These are phyloP conservation scores for Podaxis rugospora DNA, from an alignment of 768 basidiomycete species.

Conservation along the genomic window DNA sequence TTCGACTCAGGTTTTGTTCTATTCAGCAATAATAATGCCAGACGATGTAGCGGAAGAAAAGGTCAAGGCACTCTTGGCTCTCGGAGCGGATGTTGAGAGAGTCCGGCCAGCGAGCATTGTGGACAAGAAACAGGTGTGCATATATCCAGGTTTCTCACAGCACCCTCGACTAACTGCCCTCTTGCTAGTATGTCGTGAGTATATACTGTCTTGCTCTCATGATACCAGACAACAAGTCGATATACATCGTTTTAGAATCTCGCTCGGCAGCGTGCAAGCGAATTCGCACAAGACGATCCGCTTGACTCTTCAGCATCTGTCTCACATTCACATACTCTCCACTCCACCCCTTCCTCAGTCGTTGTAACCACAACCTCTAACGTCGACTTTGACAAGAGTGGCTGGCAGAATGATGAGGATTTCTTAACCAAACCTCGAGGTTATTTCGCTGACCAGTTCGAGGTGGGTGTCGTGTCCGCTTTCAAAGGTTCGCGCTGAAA, in stretches of 20 bases:
- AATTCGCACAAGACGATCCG: slow-evolving; percentile 54
- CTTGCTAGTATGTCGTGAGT: slow-evolving; percentile 55
- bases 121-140: slow-evolving; percentile 84
- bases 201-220: not conserved
- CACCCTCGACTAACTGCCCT: not conserved
- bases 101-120: slow-evolving; percentile 95
- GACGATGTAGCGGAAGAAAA: slow-evolving; percentile 92
- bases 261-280: slow-evolving; percentile 71
- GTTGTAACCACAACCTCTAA: slow-evolving; percentile 47
- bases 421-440: slow-evolving; percentile 60
- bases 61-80: slow-evolving; percentile 71
- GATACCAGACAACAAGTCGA: not conserved
- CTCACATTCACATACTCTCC: slow-evolving; percentile 31
- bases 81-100: slow-evolving; percentile 87
- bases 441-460: slow-evolving; percentile 96
- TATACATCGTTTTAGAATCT: slow-evolving; percentile 58
- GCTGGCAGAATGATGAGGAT: slow-evolving; percentile 35
- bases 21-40: slow-evolving; percentile 83
- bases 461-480: slow-evolving; percentile 30
- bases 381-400: slow-evolving; percentile 31
- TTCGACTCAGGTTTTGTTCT: not conserved
- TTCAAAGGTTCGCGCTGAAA: not conserved
- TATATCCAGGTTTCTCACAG: not conserved
- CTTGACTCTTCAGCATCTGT: slow-evolving; percentile 19
- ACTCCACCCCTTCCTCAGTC: slow-evolving; percentile 39